phyloP scores from a whole-genome alignment of 768 basidiomycete genomes.

The Auriscalpium microsporum region DNA sequence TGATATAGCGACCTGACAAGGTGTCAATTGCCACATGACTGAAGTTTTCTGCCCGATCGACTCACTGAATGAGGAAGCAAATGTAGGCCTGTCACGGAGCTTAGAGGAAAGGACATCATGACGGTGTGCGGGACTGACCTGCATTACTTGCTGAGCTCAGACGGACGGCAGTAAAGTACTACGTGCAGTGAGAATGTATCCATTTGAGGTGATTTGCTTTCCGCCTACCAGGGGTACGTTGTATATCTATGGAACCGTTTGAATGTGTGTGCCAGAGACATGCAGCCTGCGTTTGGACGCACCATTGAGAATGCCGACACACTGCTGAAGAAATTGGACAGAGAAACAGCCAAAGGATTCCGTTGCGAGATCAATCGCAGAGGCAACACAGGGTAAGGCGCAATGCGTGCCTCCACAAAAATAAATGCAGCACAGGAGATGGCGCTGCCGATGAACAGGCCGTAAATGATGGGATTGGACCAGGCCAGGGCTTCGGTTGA shows the following conservation, averaged over 20 bases:
- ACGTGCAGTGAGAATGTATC: conserved; percentile 7
- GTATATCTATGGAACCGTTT: conserved; percentile 47
- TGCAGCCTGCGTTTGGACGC: conserved; percentile 18
- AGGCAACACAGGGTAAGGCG: conserved; percentile 87
- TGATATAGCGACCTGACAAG: conserved; percentile 62
- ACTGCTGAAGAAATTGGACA: conserved; percentile 72
- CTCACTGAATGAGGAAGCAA: conserved; percentile 84
- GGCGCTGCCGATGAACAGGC: conserved; percentile 50
- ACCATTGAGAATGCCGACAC: conserved; percentile 78
- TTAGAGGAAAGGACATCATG: background rate
- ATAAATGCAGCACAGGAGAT: conserved; percentile 56
- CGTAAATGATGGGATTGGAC: conserved; percentile 64
- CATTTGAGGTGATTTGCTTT: background rate
- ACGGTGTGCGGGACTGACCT: conserved; percentile 36
- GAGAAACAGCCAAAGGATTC: conserved; percentile 73
- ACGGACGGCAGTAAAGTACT: conserved; percentile 82
- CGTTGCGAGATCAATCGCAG: conserved; percentile 66
- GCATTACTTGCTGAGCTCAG: conserved; percentile 59
- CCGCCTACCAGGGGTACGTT: conserved; percentile 68
- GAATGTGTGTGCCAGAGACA: conserved; percentile 10
- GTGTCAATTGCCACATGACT: background rate
- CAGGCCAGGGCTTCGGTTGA: conserved; percentile 72
- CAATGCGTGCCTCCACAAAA: conserved; percentile 68
- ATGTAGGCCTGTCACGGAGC: conserved; percentile 54
- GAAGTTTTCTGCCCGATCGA: conserved; percentile 8